Evolutionary conservation across 495 filamentous ascomycete genomes (phyloP).

Genomic region (Xylaria telfairii): DNA sequence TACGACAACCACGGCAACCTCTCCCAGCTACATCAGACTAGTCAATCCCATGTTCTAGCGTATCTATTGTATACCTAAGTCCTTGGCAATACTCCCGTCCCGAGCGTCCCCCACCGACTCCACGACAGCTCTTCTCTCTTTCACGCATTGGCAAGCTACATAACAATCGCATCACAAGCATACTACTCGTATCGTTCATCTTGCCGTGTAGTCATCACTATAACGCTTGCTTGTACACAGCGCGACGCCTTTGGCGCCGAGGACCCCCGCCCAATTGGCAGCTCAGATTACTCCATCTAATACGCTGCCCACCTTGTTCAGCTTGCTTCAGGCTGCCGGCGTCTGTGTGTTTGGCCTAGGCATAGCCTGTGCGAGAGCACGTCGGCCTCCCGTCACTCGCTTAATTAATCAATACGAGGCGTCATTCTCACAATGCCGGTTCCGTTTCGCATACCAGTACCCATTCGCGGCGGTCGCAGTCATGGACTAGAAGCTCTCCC

Average conservation of each 20-base stretch:
- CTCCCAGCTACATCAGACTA: neutral
- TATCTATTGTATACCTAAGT: too few species aligned
- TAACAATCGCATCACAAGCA: neutral
- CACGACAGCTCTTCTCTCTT: conserved; percentile 8
- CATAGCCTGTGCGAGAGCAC: neutral
- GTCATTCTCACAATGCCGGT: conserved; percentile 19
- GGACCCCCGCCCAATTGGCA: conserved; percentile 12
- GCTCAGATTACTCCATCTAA: neutral
- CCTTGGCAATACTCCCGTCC: conserved; percentile 5
- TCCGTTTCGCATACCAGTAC: conserved; percentile 25
- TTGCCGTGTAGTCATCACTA: neutral
- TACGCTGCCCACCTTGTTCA: neutral
- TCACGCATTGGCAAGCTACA: neutral
- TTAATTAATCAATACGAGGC: neutral
- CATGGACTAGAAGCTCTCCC: neutral
- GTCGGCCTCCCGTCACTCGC: conserved; percentile 12
- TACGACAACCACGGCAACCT: neutral
- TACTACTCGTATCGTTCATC: neutral
- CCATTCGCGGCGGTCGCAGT: conserved; percentile 5
- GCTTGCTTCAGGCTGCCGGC: conserved; percentile 4
- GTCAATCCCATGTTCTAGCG: conserved; percentile 1
- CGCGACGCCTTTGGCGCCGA: neutral
- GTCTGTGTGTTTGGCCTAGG: conserved; percentile 3
- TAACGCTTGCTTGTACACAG: neutral
- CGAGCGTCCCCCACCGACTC: neutral